Evolutionary conservation across 2,329 filamentous ascomycete genomes (phyloP).

Genomic region (Alternaria angustiovoidea): DNA sequence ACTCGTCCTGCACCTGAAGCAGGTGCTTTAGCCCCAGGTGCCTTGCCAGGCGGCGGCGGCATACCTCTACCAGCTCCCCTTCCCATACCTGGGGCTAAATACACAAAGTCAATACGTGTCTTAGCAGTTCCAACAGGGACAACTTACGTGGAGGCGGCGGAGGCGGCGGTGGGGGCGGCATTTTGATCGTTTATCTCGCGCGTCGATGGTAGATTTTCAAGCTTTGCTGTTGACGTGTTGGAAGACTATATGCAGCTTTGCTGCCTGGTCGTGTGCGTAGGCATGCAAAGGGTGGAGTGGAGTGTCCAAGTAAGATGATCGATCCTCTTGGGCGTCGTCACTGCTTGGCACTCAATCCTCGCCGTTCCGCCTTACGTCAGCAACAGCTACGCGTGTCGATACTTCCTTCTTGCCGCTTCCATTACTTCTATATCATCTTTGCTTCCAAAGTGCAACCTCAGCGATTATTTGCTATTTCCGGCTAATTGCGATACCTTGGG

Average conservation of each 20-base stretch:
- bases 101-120: conserved; percentile 23
- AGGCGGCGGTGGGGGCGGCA: conserved; percentile 42
- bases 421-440: background rate
- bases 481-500: background rate
- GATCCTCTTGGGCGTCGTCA: conserved; percentile 13
- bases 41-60: conserved; percentile 36
- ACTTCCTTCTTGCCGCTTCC: background rate
- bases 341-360: conserved; percentile 6
- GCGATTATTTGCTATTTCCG: background rate
- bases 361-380: background rate
- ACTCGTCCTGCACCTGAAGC: conserved; percentile 48
- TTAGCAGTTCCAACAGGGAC: background rate
- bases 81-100: conserved; percentile 41
- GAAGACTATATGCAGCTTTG: conserved; percentile 15
- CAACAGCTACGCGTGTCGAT: background rate
- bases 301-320: conserved; percentile 9
- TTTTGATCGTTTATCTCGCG: conserved; percentile 5
- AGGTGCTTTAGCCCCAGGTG: conserved; percentile 39
- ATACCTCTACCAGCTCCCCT: conserved; percentile 34
- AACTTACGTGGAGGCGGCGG: conserved; percentile 39
- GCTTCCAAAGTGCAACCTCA: background rate
- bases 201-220: background rate
- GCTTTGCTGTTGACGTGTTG: conserved; percentile 1
- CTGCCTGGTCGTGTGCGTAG: conserved; percentile 27
- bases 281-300: conserved; percentile 29